Conservation (phyloP, 75 land plant species). For the Picea sitchensis region DNA sequence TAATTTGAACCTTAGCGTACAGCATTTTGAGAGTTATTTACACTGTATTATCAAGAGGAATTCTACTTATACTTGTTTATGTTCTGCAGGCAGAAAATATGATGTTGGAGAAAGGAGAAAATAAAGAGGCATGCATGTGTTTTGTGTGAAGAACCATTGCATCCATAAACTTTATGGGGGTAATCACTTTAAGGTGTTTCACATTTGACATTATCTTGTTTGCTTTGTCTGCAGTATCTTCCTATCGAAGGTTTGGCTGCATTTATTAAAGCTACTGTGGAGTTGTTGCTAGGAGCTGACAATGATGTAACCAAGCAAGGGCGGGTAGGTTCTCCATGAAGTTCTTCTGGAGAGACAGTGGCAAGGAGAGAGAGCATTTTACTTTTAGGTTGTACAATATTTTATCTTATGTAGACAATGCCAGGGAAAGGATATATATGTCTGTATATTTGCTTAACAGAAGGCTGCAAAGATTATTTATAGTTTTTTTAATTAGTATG, state of each 20-base stretch:
- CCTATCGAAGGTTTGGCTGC: slow-evolving; percentile 99
- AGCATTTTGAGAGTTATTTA: not conserved
- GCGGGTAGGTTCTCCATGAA: not conserved
- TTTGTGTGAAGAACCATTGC: not conserved
- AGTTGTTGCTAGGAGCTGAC: slow-evolving; percentile 85
- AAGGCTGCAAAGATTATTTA: too few relatives aligned
- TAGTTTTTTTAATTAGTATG: too few relatives aligned
- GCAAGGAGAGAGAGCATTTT: too few relatives aligned
- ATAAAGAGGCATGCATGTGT: slow-evolving; percentile 76
- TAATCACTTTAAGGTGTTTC: not conserved
- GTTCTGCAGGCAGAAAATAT: slow-evolving; percentile 78
- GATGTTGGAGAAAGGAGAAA: slow-evolving; percentile 90
- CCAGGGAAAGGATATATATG: not conserved
- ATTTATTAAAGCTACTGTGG: slow-evolving; percentile 93
- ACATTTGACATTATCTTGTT: slow-evolving; percentile 1
- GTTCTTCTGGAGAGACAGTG: too few relatives aligned
- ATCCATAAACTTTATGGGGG: not conserved
- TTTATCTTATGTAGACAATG: too few relatives aligned
- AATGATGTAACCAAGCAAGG: slow-evolving; percentile 65
- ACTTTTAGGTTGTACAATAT: too few relatives aligned
- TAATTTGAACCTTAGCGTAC: not conserved
- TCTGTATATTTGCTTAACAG: not conserved
- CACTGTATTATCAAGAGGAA: not conserved
- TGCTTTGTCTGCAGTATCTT: slow-evolving; percentile 68
- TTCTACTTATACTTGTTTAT: not conserved